These are phyloP conservation scores for Rhypophila decipiens DNA, from an alignment of 495 filamentous ascomycete species.

Conservation along the genomic window DNA sequence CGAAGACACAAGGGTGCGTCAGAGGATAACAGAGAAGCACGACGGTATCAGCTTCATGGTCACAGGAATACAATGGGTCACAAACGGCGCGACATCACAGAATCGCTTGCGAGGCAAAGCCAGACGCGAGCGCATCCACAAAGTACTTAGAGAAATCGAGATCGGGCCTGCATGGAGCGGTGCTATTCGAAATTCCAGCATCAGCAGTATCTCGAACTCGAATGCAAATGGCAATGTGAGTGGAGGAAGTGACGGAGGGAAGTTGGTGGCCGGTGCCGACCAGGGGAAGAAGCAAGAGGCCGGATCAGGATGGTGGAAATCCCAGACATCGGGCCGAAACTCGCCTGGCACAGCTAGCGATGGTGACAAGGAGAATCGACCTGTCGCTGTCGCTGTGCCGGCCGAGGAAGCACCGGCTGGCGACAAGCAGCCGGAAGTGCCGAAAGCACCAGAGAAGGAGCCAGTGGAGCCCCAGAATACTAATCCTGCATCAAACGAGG, in stretches of 20 bases:
- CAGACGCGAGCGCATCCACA: slow-evolving; percentile 42
- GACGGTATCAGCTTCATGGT: slow-evolving; percentile 90
- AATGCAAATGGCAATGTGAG: slow-evolving; percentile 1
- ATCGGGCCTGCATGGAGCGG: slow-evolving; percentile 20
- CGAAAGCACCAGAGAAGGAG: neutral
- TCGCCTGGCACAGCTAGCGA: slow-evolving; percentile 18
- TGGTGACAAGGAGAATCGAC: slow-evolving; percentile 40
- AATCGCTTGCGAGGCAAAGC: slow-evolving; percentile 41
- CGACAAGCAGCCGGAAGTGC: neutral
- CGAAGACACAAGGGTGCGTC: slow-evolving; percentile 5
- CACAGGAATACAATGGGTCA: slow-evolving; percentile 65
- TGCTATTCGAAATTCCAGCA: slow-evolving; percentile 7
- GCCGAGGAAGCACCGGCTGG: neutral
- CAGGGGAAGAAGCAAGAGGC: slow-evolving; percentile 1
- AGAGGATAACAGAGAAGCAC: slow-evolving; percentile 43
- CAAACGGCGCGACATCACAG: slow-evolving; percentile 66
- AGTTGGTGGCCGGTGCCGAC: slow-evolving; percentile 3
- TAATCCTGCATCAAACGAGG: too few relatives aligned
- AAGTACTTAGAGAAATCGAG: slow-evolving; percentile 38
- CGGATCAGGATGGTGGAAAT: slow-evolving; percentile 16
- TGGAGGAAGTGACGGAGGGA: slow-evolving; percentile 7
- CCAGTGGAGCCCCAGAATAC: neutral
- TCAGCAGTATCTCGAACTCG: too few relatives aligned
- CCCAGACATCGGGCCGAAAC: slow-evolving; percentile 7
- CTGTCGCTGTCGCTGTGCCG: neutral